These are phyloP conservation scores for Sporothrix brasiliensis DNA, from an alignment of 2,329 filamentous ascomycete species.

Conservation along the genomic window DNA sequence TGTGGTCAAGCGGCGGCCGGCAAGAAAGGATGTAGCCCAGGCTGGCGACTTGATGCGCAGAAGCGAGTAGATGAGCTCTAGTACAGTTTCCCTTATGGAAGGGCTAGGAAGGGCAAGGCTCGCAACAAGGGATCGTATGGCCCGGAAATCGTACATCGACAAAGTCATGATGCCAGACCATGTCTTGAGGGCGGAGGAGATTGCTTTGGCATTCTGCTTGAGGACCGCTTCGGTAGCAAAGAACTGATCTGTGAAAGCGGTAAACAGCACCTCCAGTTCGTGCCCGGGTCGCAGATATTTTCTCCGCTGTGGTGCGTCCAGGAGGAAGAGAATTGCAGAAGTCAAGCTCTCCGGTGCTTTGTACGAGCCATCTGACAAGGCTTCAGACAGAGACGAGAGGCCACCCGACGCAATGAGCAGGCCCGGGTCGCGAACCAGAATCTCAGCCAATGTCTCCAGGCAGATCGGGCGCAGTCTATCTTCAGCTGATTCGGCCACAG, in stretches of 20 bases:
- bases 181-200: conserved; percentile 84
- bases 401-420: conserved; percentile 83
- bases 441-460: conserved; percentile 88
- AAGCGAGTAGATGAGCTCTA: conserved; percentile 80
- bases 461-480: conserved; percentile 88
- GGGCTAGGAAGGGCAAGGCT: conserved; percentile 62
- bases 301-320: conserved; percentile 80
- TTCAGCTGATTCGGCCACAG: conserved; percentile 83
- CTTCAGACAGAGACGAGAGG: conserved; percentile 84
- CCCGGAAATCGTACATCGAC: conserved; percentile 83
- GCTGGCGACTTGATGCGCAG: conserved; percentile 89
- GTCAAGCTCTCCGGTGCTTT: conserved; percentile 89
- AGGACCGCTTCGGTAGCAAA: conserved; percentile 63
- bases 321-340: conserved; percentile 82
- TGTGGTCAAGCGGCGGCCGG: conserved; percentile 87
- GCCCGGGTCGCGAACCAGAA: conserved; percentile 81
- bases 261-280: conserved; percentile 86
- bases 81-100: conserved; percentile 69
- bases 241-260: conserved; percentile 84
- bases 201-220: conserved; percentile 89
- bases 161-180: conserved; percentile 92
- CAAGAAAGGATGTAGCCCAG: conserved; percentile 95
- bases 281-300: conserved; percentile 85
- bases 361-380: conserved; percentile 86
- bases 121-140: conserved; percentile 76